Evolutionary conservation across 805 yeast species (phyloP).

Genomic region (Barnettozyma wickerhamii): DNA sequence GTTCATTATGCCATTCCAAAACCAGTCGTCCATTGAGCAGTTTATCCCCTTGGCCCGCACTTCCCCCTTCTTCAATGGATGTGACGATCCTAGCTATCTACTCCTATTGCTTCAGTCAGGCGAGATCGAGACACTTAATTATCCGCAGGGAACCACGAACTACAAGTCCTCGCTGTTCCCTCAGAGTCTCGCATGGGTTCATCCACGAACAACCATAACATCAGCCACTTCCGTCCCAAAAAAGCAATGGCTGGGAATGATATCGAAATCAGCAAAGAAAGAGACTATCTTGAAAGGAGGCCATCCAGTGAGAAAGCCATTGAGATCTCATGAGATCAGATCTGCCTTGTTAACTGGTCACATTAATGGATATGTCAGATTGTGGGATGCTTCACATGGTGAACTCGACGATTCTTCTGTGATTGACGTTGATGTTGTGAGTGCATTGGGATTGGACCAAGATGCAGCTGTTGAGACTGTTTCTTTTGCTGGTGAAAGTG

Average conservation of each 20-base stretch:
- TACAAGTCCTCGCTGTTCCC: constrained; percentile 66
- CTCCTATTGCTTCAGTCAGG: constrained; percentile 60
- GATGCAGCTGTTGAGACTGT: constrained; percentile 49
- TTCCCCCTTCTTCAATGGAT: constrained; percentile 77
- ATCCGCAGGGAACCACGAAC: constrained; percentile 49
- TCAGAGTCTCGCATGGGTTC: constrained; percentile 71
- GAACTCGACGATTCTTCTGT: constrained; percentile 59
- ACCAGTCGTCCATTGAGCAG: constrained; percentile 38
- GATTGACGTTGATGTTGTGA: constrained; percentile 53
- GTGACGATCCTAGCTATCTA: constrained; percentile 68
- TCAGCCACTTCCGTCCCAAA: constrained; percentile 53
- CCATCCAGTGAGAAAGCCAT: constrained; percentile 49
- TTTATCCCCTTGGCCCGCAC: constrained; percentile 52
- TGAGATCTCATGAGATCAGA: constrained; percentile 44
- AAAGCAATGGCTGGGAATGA: constrained; percentile 76
- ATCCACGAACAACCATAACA: constrained; percentile 63
- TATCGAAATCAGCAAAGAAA: constrained; percentile 42
- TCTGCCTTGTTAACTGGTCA: constrained; percentile 80
- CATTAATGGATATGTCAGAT: constrained; percentile 73
- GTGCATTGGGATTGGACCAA: constrained; percentile 36
- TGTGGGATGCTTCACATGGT: constrained; percentile 80
- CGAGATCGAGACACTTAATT: constrained; percentile 55
- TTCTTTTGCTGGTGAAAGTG: constrained; percentile 74
- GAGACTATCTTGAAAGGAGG: constrained; percentile 73
- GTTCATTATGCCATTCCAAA: constrained; percentile 50